Evolutionary conservation across 2,329 filamentous ascomycete species (phyloP).

Genomic region (Peltaster fructicola): DNA sequence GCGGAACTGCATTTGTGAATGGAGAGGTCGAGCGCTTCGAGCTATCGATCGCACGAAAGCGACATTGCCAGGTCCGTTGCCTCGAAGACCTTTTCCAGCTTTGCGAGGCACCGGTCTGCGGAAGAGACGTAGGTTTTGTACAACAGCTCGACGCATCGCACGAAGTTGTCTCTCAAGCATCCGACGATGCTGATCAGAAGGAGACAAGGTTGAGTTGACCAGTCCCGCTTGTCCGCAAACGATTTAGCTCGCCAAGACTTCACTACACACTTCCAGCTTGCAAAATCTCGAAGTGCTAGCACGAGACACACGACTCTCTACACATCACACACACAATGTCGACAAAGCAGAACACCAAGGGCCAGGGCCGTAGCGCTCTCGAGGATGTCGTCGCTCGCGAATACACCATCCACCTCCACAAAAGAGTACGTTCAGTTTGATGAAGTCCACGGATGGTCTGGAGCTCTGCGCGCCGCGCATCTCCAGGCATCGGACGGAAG

Average conservation of each 20-base stretch:
- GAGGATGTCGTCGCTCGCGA: conserved; percentile 98
- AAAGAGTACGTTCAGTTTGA: conserved; percentile 77
- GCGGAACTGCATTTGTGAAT: conserved; percentile 59
- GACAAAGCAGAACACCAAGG: conserved; percentile 44
- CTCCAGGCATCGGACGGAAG: conserved; percentile 49
- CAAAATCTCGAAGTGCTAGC: conserved; percentile 1
- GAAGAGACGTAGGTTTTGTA: conserved; percentile 50
- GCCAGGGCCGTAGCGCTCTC: conserved; percentile 68
- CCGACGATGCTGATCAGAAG: neutral
- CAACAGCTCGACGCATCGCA: conserved; percentile 56
- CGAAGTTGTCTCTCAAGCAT: neutral
- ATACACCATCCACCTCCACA: conserved; percentile 99
- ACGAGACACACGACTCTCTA: conserved; percentile 4
- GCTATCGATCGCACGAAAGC: conserved; percentile 29
- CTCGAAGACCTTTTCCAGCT: conserved; percentile 32
- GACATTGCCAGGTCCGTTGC: conserved; percentile 23
- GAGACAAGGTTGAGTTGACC: neutral
- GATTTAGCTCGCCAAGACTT: conserved; percentile 4
- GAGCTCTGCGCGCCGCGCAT: conserved; percentile 5
- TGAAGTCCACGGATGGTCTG: conserved; percentile 46
- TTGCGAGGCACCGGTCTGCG: conserved; percentile 46
- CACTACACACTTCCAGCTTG: conserved; percentile 2
- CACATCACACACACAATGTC: conserved; percentile 19
- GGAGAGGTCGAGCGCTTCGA: conserved; percentile 29
- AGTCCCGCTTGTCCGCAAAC: conserved; percentile 1